Percentiles rank a stretch among this genome's conserved stretches.
Evolutionary conservation across 2,329 filamentous ascomycete genomes (phyloP).

Genomic region (Pyrenophora seminiperda): DNA sequence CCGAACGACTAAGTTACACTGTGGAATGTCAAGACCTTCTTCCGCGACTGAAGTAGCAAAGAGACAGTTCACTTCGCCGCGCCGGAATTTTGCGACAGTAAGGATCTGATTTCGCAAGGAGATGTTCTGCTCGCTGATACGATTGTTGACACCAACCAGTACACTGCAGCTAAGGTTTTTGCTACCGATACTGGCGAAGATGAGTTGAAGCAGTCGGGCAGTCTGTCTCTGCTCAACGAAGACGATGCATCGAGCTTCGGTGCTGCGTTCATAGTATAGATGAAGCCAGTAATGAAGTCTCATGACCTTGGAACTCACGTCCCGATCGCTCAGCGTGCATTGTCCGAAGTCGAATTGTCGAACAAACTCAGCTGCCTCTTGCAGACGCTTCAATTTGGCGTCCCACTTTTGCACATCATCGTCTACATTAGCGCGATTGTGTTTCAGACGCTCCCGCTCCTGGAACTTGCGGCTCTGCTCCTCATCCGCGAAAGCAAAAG

Average conservation of each 20-base stretch:
- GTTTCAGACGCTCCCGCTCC: constrained; percentile 56
- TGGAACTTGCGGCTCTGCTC: constrained; percentile 66
- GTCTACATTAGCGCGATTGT: constrained; percentile 34
- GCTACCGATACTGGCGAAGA: constrained; percentile 66
- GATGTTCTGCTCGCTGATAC: constrained; percentile 63
- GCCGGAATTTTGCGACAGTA: constrained; percentile 68
- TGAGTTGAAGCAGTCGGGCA: constrained; percentile 71
- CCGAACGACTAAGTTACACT: constrained; percentile 69
- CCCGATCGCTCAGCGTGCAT: constrained; percentile 43
- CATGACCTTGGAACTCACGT: constrained; percentile 75
- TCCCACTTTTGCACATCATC: constrained; percentile 53
- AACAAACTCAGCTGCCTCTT: constrained; percentile 63
- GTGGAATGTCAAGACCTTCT: constrained; percentile 69
- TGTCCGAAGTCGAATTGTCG: constrained; percentile 56
- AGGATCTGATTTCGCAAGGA: constrained; percentile 76
- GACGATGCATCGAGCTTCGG: constrained; percentile 75
- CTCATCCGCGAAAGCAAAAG: constrained; percentile 66
- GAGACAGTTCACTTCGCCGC: constrained; percentile 63
- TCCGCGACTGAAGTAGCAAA: constrained; percentile 70
- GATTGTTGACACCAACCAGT: constrained; percentile 65
- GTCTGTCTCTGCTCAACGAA: constrained; percentile 83
- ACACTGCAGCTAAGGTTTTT: constrained; percentile 64
- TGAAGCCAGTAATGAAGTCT: constrained; percentile 65
- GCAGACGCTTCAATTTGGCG: constrained; percentile 61
- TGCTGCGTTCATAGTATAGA: constrained; percentile 64